Percentiles rank a stretch among this genome's conserved stretches.
Evolutionary conservation across 768 basidiomycete genomes (phyloP).

Genomic region (Agaricus sinodeliciosus): DNA sequence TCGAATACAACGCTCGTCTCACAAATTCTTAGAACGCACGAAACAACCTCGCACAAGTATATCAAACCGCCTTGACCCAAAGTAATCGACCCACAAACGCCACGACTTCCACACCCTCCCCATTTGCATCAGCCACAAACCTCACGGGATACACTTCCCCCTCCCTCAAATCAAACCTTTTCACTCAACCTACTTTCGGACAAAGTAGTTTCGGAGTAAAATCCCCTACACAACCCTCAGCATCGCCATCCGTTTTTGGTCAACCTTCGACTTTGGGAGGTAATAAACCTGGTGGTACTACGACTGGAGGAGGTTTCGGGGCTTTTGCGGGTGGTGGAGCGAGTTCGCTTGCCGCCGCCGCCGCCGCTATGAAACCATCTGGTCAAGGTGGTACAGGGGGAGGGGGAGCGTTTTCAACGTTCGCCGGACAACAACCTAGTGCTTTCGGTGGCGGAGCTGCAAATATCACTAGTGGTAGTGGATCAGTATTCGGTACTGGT

Average conservation of each 20-base stretch:
- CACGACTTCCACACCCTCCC: constrained; percentile 5
- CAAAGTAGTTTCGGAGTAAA: constrained; percentile 12
- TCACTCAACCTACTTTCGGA: constrained; percentile 20
- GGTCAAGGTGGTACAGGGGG: constrained; percentile 13
- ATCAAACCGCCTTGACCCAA: constrained; percentile 26
- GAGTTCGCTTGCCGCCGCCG: constrained; percentile 23
- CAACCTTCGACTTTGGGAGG: constrained; percentile 19
- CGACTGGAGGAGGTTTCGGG: constrained; percentile 42
- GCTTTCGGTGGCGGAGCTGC: constrained; percentile 29
- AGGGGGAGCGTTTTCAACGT: constrained; percentile 44
- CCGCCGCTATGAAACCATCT: constrained; percentile 9
- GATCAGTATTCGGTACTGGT: constrained; percentile 21
- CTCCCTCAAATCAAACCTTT: constrained; percentile 14
- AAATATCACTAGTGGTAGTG: constrained; percentile 20
- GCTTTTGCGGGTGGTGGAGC: constrained; percentile 28
- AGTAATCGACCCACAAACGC: constrained; percentile 4
- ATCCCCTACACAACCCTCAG: constrained; percentile 4
- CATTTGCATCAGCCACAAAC: background rate
- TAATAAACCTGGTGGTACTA: no score
- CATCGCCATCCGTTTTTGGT: constrained; percentile 34
- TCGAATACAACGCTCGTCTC: background rate
- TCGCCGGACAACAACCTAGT: constrained; percentile 40
- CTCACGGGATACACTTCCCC: constrained; percentile 9
- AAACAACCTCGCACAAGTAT: constrained; percentile 40
- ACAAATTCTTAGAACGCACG: constrained; percentile 34